Conservation (phyloP, 192 early-diverging fungal species). For the Thoreauomyces humboldtii region DNA sequence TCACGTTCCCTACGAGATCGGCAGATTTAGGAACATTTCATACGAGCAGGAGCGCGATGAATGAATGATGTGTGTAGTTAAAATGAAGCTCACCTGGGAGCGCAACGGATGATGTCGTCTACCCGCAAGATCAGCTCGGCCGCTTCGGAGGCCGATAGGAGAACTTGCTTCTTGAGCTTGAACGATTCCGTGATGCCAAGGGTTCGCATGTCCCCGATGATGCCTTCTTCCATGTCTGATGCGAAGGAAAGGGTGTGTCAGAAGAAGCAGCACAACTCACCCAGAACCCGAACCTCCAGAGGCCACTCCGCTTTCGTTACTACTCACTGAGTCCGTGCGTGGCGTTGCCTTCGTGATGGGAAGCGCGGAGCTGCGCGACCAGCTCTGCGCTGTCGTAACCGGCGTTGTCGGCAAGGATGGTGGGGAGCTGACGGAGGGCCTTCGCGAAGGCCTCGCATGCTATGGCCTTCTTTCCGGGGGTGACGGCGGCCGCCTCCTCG, state of each 20-base stretch:
- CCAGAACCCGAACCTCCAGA: too few species aligned
- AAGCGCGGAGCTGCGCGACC: constrained; percentile 87
- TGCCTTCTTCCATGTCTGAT: constrained; percentile 87
- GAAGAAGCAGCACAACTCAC: too few species aligned
- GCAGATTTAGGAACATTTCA: too few species aligned
- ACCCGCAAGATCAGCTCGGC: constrained; percentile 97
- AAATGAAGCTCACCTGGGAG: constrained; percentile 49
- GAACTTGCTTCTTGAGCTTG: constrained; percentile 91
- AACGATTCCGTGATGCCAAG: constrained; percentile 94
- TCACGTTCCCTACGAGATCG: too few species aligned
- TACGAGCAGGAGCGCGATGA: too few species aligned
- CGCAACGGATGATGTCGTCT: constrained; percentile 95
- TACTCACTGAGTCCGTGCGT: constrained; percentile 68
- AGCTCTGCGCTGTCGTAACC: constrained; percentile 94
- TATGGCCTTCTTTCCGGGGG: constrained; percentile 92
- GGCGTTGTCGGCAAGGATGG: constrained; percentile 95
- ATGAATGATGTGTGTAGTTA: too few species aligned
- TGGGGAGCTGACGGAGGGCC: constrained; percentile 94
- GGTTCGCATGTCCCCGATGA: constrained; percentile 73
- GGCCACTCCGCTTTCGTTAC: too few species aligned
- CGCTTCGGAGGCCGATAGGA: constrained; percentile 91
- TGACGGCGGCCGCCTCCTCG: constrained; percentile 86
- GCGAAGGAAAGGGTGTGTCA: too few species aligned
- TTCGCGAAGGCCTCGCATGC: constrained; percentile 95
- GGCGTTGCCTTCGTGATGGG: constrained; percentile 84